Base-by-base conservation (phyloP, 1,284 basidiomycete species). In the Coniferiporia sulphurascens region DNA sequence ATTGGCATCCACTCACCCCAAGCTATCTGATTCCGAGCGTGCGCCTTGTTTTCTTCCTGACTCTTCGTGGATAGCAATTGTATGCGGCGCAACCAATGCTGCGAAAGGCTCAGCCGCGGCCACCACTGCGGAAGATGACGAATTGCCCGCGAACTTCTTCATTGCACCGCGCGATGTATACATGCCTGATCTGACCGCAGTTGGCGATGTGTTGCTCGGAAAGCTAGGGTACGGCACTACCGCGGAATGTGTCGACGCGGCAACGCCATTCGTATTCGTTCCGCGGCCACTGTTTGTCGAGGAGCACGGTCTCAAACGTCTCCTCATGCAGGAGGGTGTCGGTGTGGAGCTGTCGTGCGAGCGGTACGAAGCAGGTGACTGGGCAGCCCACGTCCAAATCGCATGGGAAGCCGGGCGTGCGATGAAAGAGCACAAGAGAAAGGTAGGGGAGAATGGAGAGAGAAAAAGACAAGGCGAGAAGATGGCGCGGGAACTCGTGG, bases 261-360 rank as follows among this genome's bases (percentile, higher is more conserved):
- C 80, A 64, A 88, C 86, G n/a, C 84, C 87, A 8, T 87, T 87
- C 62, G 82, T 88, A 38, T 88, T 84, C 68, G 84, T 91, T 9
- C 84, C 88, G 1, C 78, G 89, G 2, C 88, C 88, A 0, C 74
- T 91, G 35, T 91, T 92, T 65, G 82, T 91, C 51, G 89, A 91
- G 68, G 89, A 91, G 67, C 84, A 87, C 65, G 89, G 89, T 3
- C 73, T 92, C 41, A 80, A 83, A 2, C 72, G 85, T 10, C 73
- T 87, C 22, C 80, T 91, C 38, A 74, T 80, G 44, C 72, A 73
- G 46, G 79, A 83, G 57, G 86, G 86, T 9, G 80, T 83, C 6
- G 86, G 86, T 12, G 74, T 88, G 12, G 86, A 89, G 69, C 77
- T 91, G 45, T 74, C 79, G 15, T 78, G 85, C 13, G 73, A 77